A percentile compares a stretch with the other conserved stretches of the same genome.
These are phyloP conservation scores for Cladosporium sp. DNA, from an alignment of 2,329 filamentous ascomycete species.

Conservation along the genomic window DNA sequence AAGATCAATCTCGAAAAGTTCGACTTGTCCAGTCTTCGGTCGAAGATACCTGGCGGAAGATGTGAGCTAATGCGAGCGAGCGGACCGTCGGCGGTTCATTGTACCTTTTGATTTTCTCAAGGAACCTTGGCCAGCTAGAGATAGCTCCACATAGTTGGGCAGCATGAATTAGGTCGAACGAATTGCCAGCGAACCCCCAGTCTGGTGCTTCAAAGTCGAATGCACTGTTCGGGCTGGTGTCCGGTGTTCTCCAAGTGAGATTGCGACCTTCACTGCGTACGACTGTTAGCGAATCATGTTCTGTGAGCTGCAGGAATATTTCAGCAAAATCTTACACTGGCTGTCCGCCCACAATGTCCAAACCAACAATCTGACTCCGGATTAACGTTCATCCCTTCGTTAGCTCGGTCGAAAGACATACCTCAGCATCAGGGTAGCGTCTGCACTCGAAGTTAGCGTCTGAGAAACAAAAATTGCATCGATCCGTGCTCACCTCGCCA, in stretches of 20 bases:
- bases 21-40: slow-evolving; percentile 68
- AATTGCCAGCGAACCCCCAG: slow-evolving; percentile 67
- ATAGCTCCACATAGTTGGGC: slow-evolving; percentile 79
- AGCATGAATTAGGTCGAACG: slow-evolving; percentile 82
- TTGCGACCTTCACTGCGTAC: not conserved
- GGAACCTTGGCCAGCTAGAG: slow-evolving; percentile 59
- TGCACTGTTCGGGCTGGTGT: slow-evolving; percentile 23
- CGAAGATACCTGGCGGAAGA: slow-evolving; percentile 63
- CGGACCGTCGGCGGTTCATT: not conserved
- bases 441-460: not conserved
- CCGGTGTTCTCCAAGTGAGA: slow-evolving; percentile 22
- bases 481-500: slow-evolving; percentile 67
- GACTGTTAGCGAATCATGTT: not conserved
- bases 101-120: slow-evolving; percentile 66
- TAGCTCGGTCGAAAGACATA: slow-evolving; percentile 24
- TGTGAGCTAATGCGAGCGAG: slow-evolving; percentile 1
- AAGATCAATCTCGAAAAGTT: slow-evolving; percentile 89
- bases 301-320: not conserved
- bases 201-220: slow-evolving; percentile 76
- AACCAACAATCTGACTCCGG: slow-evolving; percentile 27
- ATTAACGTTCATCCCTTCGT: not conserved
- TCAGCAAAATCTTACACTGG: not conserved
- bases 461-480: not conserved
- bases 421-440: slow-evolving; percentile 52
- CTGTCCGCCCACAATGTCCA: slow-evolving; percentile 27